These are phyloP conservation scores for Pleurotus sapidus DNA, from an alignment of 768 basidiomycete genomes.

Conservation along the genomic window DNA sequence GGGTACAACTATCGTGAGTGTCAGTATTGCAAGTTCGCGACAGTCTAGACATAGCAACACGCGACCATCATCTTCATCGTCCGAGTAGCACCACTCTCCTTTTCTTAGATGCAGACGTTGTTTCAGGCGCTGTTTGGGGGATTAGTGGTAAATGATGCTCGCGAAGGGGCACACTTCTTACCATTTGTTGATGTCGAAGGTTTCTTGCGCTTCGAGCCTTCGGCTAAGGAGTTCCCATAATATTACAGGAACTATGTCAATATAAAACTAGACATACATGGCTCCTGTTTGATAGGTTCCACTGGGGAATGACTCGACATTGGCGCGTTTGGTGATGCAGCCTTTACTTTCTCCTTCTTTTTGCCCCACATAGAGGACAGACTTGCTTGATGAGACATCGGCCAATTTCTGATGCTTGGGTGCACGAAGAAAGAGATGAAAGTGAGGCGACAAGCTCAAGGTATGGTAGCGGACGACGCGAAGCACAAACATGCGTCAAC, in stretches of 20 bases:
- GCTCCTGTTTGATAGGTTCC: slow-evolving; percentile 2
- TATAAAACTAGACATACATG: too few species aligned
- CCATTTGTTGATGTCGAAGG: slow-evolving; percentile 17
- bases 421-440: slow-evolving; percentile 77
- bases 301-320: slow-evolving; percentile 21
- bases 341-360: slow-evolving; percentile 32
- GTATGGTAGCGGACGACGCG: slow-evolving; percentile 1
- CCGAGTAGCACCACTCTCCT: slow-evolving; percentile 52
- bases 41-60: neutral
- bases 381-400: slow-evolving; percentile 76
- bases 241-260: too few species aligned
- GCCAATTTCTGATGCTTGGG: slow-evolving; percentile 61
- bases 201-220: slow-evolving; percentile 39
- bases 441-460: neutral
- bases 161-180: neutral
- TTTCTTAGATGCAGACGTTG: slow-evolving; percentile 41
- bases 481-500: slow-evolving; percentile 1
- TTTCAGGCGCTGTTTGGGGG: neutral
- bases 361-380: slow-evolving; percentile 72
- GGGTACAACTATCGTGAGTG: neutral
- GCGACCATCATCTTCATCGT: slow-evolving; percentile 40
- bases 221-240: slow-evolving; percentile 19
- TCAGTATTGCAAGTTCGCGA: neutral
- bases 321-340: slow-evolving; percentile 13
- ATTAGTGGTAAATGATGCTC: too few species aligned